Evolutionary conservation across 208 protist species (phyloP), one percentile per base, ranked within the genome.

Genomic region (Leishmania lainsoni): DNA sequence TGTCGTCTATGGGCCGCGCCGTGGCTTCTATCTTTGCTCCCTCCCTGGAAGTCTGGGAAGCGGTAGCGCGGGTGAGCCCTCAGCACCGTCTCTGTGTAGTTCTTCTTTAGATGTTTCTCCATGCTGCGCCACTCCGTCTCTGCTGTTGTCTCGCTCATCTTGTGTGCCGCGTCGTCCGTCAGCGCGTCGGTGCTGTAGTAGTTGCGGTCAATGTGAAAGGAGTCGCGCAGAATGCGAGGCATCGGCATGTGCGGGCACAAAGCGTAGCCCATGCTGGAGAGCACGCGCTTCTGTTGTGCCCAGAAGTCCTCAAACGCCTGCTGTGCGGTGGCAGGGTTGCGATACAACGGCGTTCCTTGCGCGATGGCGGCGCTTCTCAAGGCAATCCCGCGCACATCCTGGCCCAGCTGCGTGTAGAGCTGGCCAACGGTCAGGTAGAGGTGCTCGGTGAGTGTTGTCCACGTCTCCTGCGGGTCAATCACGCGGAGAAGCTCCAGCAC

Each of bases 191-290:
- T 85, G 78, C 77, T 79, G 81, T 94, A 94, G 65, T 74, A 59
- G 87, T 96, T 92, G 65, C 83, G 76, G 70, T 83, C 79, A 6
- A 96, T 85, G 65, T 74, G 71, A 71, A 97, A 83, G 56, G 92
- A 92, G 48, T 72, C 73, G 42, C 81, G 86, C 17, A 89, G 80
- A 61, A 96, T 81, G 74, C 83, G 84, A 9, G 94, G 94, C 56
- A 94, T 77, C 39, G 90, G 86, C 88, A 95, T 93, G 83, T 95
- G 93, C 26, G 93, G 90, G 75, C 87, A 94, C 45, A 93, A 76
- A 3, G 79, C 75, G 78, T 91, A 94, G 48, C 91, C 87, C 51
- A 94, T 87, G 12, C 76, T 77, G 1, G 54, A 22, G 51, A 97
- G 63, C 14, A 92, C 92, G 51, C 84, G 77, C 59, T 83, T 78